phyloP scores from a whole-genome alignment of 768 basidiomycete species.

The Kondoa subrosea region DNA sequence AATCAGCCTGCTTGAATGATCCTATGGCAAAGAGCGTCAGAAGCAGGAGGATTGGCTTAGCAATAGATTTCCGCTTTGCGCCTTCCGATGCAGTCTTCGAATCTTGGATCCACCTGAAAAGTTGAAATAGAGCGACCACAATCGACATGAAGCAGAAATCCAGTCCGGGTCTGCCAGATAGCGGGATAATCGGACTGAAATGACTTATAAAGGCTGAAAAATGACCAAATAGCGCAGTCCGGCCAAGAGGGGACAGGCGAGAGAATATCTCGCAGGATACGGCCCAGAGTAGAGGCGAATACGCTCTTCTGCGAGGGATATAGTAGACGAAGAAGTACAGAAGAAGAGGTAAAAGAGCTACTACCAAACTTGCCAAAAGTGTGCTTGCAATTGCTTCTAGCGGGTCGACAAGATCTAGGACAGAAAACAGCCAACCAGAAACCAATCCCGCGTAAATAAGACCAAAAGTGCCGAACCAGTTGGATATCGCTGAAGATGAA shows the following conservation, averaged over 20 bases:
- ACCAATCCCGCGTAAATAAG: no score
- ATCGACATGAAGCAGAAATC: background rate
- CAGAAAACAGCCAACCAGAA: background rate
- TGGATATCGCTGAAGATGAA: no score
- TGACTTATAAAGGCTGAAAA: background rate
- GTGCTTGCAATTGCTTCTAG: background rate
- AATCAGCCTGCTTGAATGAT: background rate
- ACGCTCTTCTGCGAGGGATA: background rate
- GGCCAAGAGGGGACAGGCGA: background rate
- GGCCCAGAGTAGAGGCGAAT: background rate
- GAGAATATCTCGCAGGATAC: background rate
- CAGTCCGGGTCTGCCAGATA: background rate
- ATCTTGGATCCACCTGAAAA: background rate
- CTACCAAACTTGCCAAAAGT: background rate
- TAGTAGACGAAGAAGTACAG: background rate
- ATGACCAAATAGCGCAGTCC: background rate
- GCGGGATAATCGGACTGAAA: background rate
- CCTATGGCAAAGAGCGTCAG: background rate
- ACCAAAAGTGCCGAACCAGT: no score
- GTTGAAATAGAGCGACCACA: background rate
- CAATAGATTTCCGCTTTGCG: background rate
- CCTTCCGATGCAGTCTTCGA: no score
- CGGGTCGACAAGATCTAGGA: background rate
- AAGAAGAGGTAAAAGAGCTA: background rate
- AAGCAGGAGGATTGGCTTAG: background rate